Evolutionary conservation across 805 yeast species (phyloP).

Genomic region (Saturnispora hagleri): DNA sequence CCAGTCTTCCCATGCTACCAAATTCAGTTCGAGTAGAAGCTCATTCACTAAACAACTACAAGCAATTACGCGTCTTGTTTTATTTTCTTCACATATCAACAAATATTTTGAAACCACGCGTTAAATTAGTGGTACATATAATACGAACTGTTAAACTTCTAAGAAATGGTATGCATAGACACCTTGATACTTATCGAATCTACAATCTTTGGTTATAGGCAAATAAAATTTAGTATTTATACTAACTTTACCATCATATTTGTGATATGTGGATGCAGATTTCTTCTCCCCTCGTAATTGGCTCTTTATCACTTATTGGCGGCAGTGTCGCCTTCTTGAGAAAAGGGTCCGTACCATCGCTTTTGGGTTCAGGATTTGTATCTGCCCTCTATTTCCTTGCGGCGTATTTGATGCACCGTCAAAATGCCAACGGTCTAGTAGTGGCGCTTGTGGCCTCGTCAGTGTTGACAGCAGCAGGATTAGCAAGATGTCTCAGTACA

Average conservation of each 20-base stretch:
- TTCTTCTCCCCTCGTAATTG: slow-evolving; percentile 9
- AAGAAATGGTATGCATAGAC: not conserved
- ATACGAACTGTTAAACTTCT: not conserved
- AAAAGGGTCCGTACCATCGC: slow-evolving; percentile 70
- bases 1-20: slow-evolving; percentile 60
- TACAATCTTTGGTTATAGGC: not conserved
- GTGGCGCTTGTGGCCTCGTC: slow-evolving; percentile 66
- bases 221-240: not conserved
- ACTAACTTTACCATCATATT: not conserved
- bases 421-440: slow-evolving; percentile 75
- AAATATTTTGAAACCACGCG: not conserved
- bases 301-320: slow-evolving; percentile 23
- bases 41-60: not conserved
- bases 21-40: not conserved
- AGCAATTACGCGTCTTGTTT: not conserved
- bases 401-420: slow-evolving; percentile 64
- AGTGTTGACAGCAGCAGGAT: slow-evolving; percentile 58
- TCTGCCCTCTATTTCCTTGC: slow-evolving; percentile 55
- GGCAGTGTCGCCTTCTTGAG: slow-evolving; percentile 32
- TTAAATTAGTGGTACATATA: not conserved
- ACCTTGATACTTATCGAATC: too few species aligned
- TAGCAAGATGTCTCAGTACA: slow-evolving; percentile 50
- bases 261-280: not conserved
- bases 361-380: slow-evolving; percentile 63
- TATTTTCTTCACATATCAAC: not conserved